Evolutionary conservation across 768 basidiomycete species (phyloP).

Genomic region (Zangia roseola): DNA sequence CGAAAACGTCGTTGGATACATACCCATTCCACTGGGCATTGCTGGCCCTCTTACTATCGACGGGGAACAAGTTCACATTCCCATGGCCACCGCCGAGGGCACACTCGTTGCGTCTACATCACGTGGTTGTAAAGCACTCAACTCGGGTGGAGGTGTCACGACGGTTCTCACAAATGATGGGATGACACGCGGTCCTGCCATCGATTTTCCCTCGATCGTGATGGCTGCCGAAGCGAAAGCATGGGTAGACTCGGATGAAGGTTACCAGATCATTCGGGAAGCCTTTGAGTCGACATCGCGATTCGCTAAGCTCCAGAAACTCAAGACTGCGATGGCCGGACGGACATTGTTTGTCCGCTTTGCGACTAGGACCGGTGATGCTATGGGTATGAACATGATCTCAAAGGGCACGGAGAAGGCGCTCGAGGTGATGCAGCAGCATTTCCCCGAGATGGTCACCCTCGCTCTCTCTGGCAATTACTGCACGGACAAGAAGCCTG

Average conservation of each 20-base stretch:
- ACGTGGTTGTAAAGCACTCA: slow-evolving; percentile 96
- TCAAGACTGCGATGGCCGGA: slow-evolving; percentile 91
- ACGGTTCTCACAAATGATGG: slow-evolving; percentile 91
- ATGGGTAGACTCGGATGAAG: slow-evolving; percentile 85
- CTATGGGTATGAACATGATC: slow-evolving; percentile 99
- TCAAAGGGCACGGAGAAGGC: slow-evolving; percentile 97
- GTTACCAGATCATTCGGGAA: slow-evolving; percentile 68
- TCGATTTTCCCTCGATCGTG: slow-evolving; percentile 84
- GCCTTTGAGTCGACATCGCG: slow-evolving; percentile 95
- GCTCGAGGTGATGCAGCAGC: slow-evolving; percentile 68
- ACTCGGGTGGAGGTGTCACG: slow-evolving; percentile 91
- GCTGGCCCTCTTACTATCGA: slow-evolving; percentile 95
- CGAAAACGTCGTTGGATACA: slow-evolving; percentile 97
- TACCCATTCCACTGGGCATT: slow-evolving; percentile 93
- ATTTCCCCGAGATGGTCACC: slow-evolving; percentile 90
- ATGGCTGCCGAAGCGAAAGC: slow-evolving; percentile 81
- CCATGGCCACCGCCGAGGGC: slow-evolving; percentile 99
- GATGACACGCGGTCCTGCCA: slow-evolving; percentile 99
- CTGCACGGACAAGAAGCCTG: slow-evolving; percentile 99
- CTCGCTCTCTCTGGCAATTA: slow-evolving; percentile 95
- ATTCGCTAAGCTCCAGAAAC: slow-evolving; percentile 80
- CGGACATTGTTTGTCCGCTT: slow-evolving; percentile 92
- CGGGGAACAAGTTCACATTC: slow-evolving; percentile 80
- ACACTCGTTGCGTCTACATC: slow-evolving; percentile 97
- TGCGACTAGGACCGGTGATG: slow-evolving; percentile 92